These are phyloP conservation scores for Chlorella variabilis DNA, from an alignment of 163 green algal genomes.

Conservation along the genomic window DNA sequence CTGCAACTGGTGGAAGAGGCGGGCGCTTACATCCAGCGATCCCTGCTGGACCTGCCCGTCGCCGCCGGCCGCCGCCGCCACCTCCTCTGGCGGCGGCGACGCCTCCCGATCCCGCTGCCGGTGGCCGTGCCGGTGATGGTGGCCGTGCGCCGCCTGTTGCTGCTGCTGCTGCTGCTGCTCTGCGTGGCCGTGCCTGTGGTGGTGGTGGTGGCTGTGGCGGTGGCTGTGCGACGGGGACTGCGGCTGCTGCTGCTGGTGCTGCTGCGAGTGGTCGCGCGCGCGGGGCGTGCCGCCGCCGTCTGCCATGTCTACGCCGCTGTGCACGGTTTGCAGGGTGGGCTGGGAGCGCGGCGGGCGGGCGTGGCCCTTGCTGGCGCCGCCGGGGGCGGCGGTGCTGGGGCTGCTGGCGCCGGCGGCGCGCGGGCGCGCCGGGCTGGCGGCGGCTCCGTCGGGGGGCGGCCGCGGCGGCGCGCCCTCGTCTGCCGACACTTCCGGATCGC, in stretches of 20 bases:
- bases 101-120: background rate
- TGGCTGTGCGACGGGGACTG: no score
- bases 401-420: background rate
- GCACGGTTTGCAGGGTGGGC: background rate
- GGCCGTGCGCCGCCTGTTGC: background rate
- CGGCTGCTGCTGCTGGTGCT: background rate
- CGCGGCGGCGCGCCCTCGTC: background rate
- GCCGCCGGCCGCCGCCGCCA: background rate
- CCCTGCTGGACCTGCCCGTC: background rate
- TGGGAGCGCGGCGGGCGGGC: slow-evolving; percentile 14
- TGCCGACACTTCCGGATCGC: background rate
- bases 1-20: slow-evolving; percentile 28
- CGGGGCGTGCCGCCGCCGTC: background rate
- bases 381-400: background rate
- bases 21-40: slow-evolving; percentile 22
- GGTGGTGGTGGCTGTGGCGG: no score
- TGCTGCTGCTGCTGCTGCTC: background rate
- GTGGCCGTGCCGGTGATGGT: background rate
- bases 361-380: no score
- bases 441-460: no score
- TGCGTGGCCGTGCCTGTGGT: background rate
- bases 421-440: no score
- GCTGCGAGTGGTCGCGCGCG: background rate
- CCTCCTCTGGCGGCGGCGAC: slow-evolving; percentile 7
- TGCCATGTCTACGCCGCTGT: background rate